phyloP scores from a whole-genome alignment of 148 eudicot species.

The Vaccinium corymbosum region DNA sequence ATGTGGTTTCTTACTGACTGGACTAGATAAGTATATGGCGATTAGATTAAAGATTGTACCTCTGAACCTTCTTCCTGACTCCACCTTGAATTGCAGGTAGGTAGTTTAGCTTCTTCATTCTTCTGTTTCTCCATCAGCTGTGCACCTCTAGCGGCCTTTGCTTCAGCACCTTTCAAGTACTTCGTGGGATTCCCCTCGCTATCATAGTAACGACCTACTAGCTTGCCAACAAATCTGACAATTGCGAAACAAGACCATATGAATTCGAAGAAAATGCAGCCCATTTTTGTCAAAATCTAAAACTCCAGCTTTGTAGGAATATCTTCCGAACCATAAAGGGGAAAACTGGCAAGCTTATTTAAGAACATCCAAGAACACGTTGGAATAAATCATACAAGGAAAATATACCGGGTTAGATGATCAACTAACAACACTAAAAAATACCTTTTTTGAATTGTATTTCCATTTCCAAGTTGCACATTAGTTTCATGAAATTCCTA shows the following conservation, averaged over 20 bases:
- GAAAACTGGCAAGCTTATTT: background rate
- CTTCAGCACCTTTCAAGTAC: constrained; percentile 82
- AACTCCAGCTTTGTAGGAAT: background rate
- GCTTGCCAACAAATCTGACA: constrained; percentile 67
- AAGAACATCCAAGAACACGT: background rate
- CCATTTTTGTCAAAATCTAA: background rate
- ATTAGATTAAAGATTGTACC: constrained; percentile 33
- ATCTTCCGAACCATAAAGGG: background rate
- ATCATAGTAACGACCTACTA: constrained; percentile 84
- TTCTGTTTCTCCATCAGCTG: constrained; percentile 85
- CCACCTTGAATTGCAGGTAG: constrained; percentile 88
- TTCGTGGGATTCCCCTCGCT: constrained; percentile 68
- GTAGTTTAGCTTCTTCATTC: constrained; percentile 65
- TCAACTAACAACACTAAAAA: background rate
- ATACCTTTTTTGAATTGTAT: background rate
- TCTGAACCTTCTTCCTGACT: constrained; percentile 90
- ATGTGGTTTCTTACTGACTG: background rate
- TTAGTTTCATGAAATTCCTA: background rate
- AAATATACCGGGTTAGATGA: background rate
- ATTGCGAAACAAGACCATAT: constrained; percentile 5
- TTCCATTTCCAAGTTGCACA: background rate
- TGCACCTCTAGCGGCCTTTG: constrained; percentile 94
- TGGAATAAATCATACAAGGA: background rate
- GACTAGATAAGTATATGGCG: background rate
- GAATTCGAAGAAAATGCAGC: background rate